Evolutionary conservation across 257 asterid genomes (phyloP), one percentile per base, ranked within the genome.

Genomic region (Paulownia fortunei): DNA sequence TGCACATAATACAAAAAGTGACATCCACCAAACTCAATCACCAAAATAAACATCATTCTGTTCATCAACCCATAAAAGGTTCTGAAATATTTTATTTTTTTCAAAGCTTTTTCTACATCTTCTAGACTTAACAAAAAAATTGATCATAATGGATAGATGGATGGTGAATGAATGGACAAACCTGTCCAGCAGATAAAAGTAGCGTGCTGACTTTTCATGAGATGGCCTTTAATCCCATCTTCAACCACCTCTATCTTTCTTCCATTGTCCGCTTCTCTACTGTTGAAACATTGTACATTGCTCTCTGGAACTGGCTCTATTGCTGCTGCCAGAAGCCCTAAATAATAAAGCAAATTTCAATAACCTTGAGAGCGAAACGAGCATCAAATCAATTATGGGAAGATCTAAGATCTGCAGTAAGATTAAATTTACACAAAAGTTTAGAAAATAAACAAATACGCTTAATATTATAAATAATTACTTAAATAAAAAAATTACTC

Each of bases 111-210:
- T 51, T 54, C 30, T 39, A 16, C 16, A 52, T 69, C 75, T 66
- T 39, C 58, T 47, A 44, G 46, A 79, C 42, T 37, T 51, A 58
- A 49, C n/a, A 72, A 27, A 73, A 30, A 63, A n/a, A n/a, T n/a
- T n/a, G n/a, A n/a, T n/a, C n/a, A n/a, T n/a, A n/a, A n/a, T n/a
- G 37, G 51, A 66, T 77, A 24, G 26, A 51, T 18, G 72, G 10
- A 55, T 76, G 13, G 47, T 24, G 41, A 66, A 49, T 42, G 67
- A n/a, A 65, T 59, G 70, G 56, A 82, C 83, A 47, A 77, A 95
- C 99, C 97, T 95, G 99, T 56, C 99, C 99, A 77, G 98, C 99
- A 36, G 99, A 91, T 79, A 95, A 84, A 78, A 95, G 99, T 80
- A 95, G 46, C 78, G 93, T 94, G 2, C 98, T 80, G 93, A 84